phyloP scores from a whole-genome alignment of 768 basidiomycete species.

The Suillus weaverae region DNA sequence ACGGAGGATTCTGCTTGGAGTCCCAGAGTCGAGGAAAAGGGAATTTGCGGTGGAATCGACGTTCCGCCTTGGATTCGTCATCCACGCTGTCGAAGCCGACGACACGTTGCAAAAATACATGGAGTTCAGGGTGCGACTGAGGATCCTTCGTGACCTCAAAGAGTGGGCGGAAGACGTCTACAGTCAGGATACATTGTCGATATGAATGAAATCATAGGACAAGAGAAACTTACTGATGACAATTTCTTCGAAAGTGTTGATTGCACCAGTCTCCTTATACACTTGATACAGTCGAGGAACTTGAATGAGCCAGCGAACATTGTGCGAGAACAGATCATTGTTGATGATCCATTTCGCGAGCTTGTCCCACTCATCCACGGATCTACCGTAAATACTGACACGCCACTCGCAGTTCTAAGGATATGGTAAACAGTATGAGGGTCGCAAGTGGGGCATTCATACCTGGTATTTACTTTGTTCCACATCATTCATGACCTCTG shows the following conservation, averaged over 20 bases:
- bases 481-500: constrained; percentile 96
- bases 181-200: not conserved
- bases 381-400: constrained; percentile 90
- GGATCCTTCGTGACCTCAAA: constrained; percentile 98
- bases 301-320: constrained; percentile 97
- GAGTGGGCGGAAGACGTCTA: constrained; percentile 90
- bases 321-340: constrained; percentile 92
- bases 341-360: constrained; percentile 95
- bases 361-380: constrained; percentile 91
- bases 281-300: constrained; percentile 93
- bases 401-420: constrained; percentile 93
- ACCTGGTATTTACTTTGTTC: constrained; percentile 99
- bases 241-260: constrained; percentile 88
- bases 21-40: constrained; percentile 92
- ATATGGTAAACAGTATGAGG: not conserved
- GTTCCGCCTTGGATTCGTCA: constrained; percentile 93
- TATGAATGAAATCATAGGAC: not conserved
- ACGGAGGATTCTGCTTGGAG: constrained; percentile 86
- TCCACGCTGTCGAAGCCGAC: constrained; percentile 99
- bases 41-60: constrained; percentile 90
- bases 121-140: constrained; percentile 85
- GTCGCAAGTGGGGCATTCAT: constrained; percentile 13
- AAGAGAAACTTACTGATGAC: constrained; percentile 66
- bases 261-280: constrained; percentile 84
- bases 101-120: constrained; percentile 92